A percentile compares a stretch with the other conserved stretches of the same genome.
Evolutionary conservation across 192 early-diverging fungal genomes (phyloP).

Genomic region (Linnemannia schmuckeri): DNA sequence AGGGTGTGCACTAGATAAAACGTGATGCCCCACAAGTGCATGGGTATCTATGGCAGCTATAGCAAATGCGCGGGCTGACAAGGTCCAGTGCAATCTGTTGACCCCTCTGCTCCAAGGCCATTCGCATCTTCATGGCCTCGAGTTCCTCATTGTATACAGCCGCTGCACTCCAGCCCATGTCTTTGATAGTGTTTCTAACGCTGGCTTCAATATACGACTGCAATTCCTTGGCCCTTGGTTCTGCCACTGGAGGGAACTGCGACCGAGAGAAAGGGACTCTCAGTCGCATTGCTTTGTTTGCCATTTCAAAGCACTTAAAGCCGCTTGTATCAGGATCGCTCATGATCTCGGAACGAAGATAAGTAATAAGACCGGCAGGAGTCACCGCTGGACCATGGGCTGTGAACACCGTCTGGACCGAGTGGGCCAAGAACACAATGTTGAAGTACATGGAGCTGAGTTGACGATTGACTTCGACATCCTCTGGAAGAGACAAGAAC

Average conservation of each 20-base stretch:
- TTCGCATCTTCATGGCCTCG: slow-evolving; percentile 5
- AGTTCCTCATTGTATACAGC: slow-evolving; percentile 17
- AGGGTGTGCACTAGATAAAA: slow-evolving; percentile 11
- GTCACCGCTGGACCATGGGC: slow-evolving; percentile 34
- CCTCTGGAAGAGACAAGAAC: neutral
- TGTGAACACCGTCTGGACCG: slow-evolving; percentile 35
- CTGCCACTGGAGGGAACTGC: slow-evolving; percentile 28
- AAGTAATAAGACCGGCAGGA: slow-evolving; percentile 23
- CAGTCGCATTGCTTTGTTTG: slow-evolving; percentile 22
- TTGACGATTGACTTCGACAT: neutral
- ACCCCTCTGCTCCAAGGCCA: slow-evolving; percentile 14
- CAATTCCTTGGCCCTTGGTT: slow-evolving; percentile 24
- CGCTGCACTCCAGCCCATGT: slow-evolving; percentile 20
- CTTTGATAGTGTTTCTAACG: slow-evolving; percentile 9
- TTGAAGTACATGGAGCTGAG: slow-evolving; percentile 14
- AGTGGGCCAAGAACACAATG: slow-evolving; percentile 11
- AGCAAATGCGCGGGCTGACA: slow-evolving; percentile 21
- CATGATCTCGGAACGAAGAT: slow-evolving; percentile 42
- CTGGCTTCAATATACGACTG: slow-evolving; percentile 14
- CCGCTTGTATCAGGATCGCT: slow-evolving; percentile 19
- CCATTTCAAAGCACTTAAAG: slow-evolving; percentile 13
- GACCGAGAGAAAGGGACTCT: slow-evolving; percentile 40
- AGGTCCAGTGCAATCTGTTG: slow-evolving; percentile 37
- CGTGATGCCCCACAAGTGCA: slow-evolving; percentile 9
- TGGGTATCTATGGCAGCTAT: slow-evolving; percentile 16